Conservation (phyloP, 345 rosid genomes). For the Mercurialis annua region DNA sequence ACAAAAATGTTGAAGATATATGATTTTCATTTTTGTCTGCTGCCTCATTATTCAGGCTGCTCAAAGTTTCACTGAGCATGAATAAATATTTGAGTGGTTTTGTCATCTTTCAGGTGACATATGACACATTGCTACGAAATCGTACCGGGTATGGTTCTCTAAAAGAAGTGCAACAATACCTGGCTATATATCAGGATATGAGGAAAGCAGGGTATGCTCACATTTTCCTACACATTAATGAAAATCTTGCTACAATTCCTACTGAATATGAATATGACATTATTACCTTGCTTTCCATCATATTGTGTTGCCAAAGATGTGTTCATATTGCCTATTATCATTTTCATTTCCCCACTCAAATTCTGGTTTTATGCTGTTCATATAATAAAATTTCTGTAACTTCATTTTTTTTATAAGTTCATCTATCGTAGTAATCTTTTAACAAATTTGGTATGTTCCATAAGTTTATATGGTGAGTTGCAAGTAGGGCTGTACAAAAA, state of each 20-base stretch:
- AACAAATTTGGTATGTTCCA: not conserved
- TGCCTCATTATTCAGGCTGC: not conserved
- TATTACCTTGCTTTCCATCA: not conserved
- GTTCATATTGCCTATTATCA: not conserved
- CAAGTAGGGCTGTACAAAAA: too few relatives aligned
- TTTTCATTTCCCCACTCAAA: not conserved
- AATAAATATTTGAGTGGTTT: not conserved
- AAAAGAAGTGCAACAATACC: constrained; percentile 80
- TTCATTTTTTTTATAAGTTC: not conserved
- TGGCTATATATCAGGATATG: constrained; percentile 86
- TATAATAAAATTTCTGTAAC: not conserved
- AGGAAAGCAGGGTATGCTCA: constrained; percentile 76
- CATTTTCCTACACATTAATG: not conserved
- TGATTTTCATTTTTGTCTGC: not conserved
- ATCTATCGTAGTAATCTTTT: too few relatives aligned
- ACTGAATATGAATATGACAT: too few relatives aligned
- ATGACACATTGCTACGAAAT: constrained; percentile 76
- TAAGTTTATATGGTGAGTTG: not conserved
- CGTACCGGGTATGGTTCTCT: constrained; percentile 78
- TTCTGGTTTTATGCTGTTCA: not conserved
- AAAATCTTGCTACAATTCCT: not conserved
- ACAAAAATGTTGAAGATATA: not conserved
- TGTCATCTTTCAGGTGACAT: constrained; percentile 62
- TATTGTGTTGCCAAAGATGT: not conserved
- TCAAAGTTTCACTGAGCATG: not conserved